Evolutionary conservation across 176 grass and related monocot species (phyloP).

Genomic region (Musa acuminata): DNA sequence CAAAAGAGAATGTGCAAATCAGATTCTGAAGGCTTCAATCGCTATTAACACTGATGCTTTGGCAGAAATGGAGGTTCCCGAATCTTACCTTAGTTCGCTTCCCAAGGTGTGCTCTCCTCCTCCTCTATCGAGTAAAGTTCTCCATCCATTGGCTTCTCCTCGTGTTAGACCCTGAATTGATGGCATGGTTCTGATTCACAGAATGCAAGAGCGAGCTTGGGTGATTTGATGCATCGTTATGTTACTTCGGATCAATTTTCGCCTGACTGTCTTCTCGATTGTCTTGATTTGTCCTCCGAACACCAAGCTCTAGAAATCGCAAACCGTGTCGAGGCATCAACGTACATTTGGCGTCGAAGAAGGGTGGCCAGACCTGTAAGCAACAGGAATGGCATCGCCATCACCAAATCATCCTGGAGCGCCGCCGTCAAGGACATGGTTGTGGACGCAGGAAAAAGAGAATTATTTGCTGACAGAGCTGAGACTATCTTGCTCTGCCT

Average conservation of each 20-base stretch:
- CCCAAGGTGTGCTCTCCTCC: conserved; percentile 52
- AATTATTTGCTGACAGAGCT: conserved; percentile 62
- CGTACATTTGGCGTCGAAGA: conserved; percentile 73
- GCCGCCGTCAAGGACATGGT: conserved; percentile 50
- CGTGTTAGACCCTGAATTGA: neutral
- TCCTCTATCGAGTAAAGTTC: too few species aligned
- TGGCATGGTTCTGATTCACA: conserved; percentile 3
- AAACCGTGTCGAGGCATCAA: conserved; percentile 62
- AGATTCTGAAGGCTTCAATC: conserved; percentile 90
- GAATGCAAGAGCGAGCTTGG: conserved; percentile 66
- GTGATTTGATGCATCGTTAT: conserved; percentile 57
- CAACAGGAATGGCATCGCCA: conserved; percentile 20
- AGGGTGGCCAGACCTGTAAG: conserved; percentile 4
- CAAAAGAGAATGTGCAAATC: conserved; percentile 60
- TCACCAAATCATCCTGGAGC: conserved; percentile 71
- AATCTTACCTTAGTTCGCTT: conserved; percentile 61
- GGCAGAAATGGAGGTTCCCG: conserved; percentile 86
- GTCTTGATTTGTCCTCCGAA: conserved; percentile 64
- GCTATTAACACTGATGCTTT: conserved; percentile 81
- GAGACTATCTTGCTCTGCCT: conserved; percentile 57
- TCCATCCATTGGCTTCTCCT: neutral
- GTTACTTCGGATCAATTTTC: conserved; percentile 77
- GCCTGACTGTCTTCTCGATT: conserved; percentile 63
- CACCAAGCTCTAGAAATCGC: conserved; percentile 79
- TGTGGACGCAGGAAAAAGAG: conserved; percentile 69